phyloP scores from a whole-genome alignment of 78 protist genomes.

The Dictyostelium capitatum region DNA sequence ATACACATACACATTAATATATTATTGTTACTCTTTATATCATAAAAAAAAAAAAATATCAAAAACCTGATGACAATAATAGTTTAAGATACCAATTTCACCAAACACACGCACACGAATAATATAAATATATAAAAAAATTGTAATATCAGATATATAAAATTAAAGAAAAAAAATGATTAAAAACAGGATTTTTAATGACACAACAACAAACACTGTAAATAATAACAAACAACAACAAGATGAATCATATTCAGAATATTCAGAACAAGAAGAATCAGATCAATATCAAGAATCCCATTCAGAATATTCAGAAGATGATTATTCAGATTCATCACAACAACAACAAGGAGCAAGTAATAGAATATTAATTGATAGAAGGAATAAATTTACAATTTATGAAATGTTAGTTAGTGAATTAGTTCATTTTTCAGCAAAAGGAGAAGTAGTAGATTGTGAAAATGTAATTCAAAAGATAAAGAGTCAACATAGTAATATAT shows the following conservation, averaged over 20 bases:
- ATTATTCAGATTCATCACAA: not conserved
- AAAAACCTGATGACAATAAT: no score
- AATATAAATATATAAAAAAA: no score
- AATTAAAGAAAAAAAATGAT: no score
- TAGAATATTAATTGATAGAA: not conserved
- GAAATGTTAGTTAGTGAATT: conserved; percentile 34
- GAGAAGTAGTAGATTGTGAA: conserved; percentile 1
- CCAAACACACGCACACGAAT: no score
- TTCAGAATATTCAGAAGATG: not conserved
- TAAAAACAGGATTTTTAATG: not conserved
- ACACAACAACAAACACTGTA: not conserved
- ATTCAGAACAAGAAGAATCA: not conserved
- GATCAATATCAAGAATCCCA: not conserved
- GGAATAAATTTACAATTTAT: not conserved
- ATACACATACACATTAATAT: no score
- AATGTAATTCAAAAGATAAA: not conserved
- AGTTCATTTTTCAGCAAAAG: conserved; percentile 56
- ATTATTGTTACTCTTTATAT: no score
- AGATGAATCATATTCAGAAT: not conserved
- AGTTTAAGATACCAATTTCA: no score
- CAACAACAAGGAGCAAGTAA: not conserved
- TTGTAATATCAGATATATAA: no score
- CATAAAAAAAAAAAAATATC: no score
- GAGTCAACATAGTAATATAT: not conserved
- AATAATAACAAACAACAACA: not conserved